Base-by-base conservation (phyloP, 2,329 filamentous ascomycete genomes). In the Aspergillus spinulosporus region DNA sequence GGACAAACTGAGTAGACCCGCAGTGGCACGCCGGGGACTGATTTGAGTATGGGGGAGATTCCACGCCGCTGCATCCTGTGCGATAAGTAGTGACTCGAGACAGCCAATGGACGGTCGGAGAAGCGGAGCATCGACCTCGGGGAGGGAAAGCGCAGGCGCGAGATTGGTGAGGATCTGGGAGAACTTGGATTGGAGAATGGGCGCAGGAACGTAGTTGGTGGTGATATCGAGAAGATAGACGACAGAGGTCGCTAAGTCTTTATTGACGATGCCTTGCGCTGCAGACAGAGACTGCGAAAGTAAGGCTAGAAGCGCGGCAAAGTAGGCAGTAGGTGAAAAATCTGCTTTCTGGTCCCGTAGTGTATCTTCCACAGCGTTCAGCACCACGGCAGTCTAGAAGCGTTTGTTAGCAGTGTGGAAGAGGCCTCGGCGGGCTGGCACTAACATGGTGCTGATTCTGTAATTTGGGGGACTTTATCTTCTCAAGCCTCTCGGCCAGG, bases 201-300 rank as follows among this genome's bases (percentile, higher is more conserved):
- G 85, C 59, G 90, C 84, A 53, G 94, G 91, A 59, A 92, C 87
- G 76, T 87, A 89, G 57, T 89, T 89, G 12, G 92, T 94, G 65
- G 97, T 85, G 64, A 96, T 81, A 75, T 99, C 93, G 78, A 99
- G 90, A 12, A 99, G 87, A 75, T 99, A 99, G 65, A 99, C 89
- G 62, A 95, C 88, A 2, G 93, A 90, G 21, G 89, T 86, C 32
- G 90, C 88, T 59, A 95, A 80, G 62, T 95, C 91, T 72, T 90
- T 89, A 71, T 93, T 93, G 54, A 89, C 80, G 53, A 85, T 84
- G 50, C 85, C 88, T 55, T 82, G 77, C 62, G 78, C 74, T 46
- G 74, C 80, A 39, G 82, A 84, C 52, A 89, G 82, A 29, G 90
- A 88, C 75, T 95, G 89, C 66, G 86, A 84, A 2, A 99, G 84